Evolutionary conservation across 1,284 basidiomycete genomes (phyloP).

Genomic region (Leccinum colubrinum): DNA sequence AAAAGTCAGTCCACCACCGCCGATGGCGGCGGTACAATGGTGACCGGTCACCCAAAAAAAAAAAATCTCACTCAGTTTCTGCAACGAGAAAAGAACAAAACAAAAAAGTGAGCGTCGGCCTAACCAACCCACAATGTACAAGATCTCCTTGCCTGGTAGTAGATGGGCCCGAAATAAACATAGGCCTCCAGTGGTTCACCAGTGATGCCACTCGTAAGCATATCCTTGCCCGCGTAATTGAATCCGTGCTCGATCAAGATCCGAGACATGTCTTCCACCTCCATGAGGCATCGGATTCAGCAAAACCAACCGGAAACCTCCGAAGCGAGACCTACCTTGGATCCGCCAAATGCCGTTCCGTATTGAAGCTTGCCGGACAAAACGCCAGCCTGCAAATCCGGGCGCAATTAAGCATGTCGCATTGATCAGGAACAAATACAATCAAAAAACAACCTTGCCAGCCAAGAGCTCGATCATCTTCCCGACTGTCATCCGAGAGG

Average conservation of each 20-base stretch:
- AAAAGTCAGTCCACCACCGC: slow-evolving; percentile 23
- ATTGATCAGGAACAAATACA: background rate
- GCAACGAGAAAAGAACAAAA: slow-evolving; percentile 9
- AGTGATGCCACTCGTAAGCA: slow-evolving; percentile 97
- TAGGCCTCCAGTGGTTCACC: slow-evolving; percentile 96
- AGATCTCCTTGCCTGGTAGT: slow-evolving; percentile 76
- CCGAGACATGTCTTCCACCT: slow-evolving; percentile 98
- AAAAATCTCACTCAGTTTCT: slow-evolving; percentile 74
- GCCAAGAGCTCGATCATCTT: slow-evolving; percentile 99
- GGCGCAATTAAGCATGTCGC: background rate
- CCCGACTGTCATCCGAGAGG: slow-evolving; percentile 99
- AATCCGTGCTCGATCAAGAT: slow-evolving; percentile 96
- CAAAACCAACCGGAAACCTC: slow-evolving; percentile 6
- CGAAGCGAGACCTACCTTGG: slow-evolving; percentile 58
- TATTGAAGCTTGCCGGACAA: slow-evolving; percentile 86
- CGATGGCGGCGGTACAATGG: background rate
- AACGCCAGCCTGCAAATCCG: slow-evolving; percentile 70
- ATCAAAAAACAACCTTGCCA: slow-evolving; percentile 69
- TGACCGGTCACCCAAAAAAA: background rate
- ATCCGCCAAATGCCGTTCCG: slow-evolving; percentile 96
- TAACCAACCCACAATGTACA: background rate
- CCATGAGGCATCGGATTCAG: slow-evolving; percentile 9
- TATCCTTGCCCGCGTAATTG: slow-evolving; percentile 97
- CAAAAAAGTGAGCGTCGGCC: slow-evolving; percentile 9
- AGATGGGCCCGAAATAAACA: slow-evolving; percentile 98